phyloP scores from a whole-genome alignment of 768 basidiomycete species.

The Lactarius quietus region DNA sequence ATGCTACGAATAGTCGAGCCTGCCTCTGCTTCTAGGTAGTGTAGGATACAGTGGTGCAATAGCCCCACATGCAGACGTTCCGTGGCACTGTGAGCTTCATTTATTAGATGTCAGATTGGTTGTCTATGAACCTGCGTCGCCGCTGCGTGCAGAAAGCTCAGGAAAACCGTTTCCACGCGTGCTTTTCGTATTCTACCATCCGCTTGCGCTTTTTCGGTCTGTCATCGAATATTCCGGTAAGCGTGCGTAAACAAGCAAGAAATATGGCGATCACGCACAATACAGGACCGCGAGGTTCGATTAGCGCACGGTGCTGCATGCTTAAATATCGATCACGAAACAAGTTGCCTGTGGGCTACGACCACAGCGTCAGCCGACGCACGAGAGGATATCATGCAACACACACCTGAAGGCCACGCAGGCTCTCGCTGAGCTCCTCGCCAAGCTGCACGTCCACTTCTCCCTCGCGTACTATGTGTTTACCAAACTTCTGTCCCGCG shows the following conservation, averaged over 20 bases:
- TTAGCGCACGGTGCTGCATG: slow-evolving; percentile 79
- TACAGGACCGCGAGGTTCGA: slow-evolving; percentile 83
- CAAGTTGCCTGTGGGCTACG: slow-evolving; percentile 87
- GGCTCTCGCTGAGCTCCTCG: slow-evolving; percentile 82
- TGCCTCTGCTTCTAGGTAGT: background rate
- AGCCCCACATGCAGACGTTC: background rate
- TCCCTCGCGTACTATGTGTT: slow-evolving; percentile 65
- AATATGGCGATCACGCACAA: slow-evolving; percentile 44
- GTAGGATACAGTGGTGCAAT: slow-evolving; percentile 15
- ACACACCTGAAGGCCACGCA: slow-evolving; percentile 78
- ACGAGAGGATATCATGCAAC: background rate
- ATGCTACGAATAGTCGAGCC: background rate
- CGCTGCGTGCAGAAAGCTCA: background rate
- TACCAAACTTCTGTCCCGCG: slow-evolving; percentile 74
- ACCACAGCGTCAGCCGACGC: background rate
- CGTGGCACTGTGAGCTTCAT: background rate
- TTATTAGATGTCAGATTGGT: background rate
- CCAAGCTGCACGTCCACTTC: slow-evolving; percentile 84
- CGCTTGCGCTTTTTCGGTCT: slow-evolving; percentile 55
- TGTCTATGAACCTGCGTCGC: background rate
- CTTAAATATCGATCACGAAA: slow-evolving; percentile 88
- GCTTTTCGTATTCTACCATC: slow-evolving; percentile 69
- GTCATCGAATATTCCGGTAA: slow-evolving; percentile 14
- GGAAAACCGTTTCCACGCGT: slow-evolving; percentile 71
- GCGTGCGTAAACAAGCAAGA: background rate